phyloP scores from a whole-genome alignment of 306 rosid species.

The barrel medic (Medicago truncatula) region MtrunA17r5.0-ANR NC_053045.1:32868001-32868500 shows the following conservation, averaged over 20 bases:
- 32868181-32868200: not conserved
- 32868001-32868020: no score
- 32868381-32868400: conserved; percentile 67
- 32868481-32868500: not conserved
- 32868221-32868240: conserved; percentile 49
- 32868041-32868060: no score
- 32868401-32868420: conserved; percentile 59
- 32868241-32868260: conserved; percentile 84
- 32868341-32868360: conserved; percentile 69
- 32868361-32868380: conserved; percentile 63
- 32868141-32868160: not conserved
- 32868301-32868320: conserved; percentile 75
- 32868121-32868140: not conserved
- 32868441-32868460: conserved; percentile 18
- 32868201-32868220: not conserved
- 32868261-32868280: conserved; percentile 92
- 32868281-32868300: conserved; percentile 68
- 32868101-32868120: not conserved
- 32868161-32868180: conserved; percentile 16
- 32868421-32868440: conserved; percentile 56
- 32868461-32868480: not conserved
- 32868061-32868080: no score
- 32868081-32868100: not conserved
- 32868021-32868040: no score
- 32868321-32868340: conserved; percentile 74